Base-by-base conservation (phyloP, 768 basidiomycete species). In the Phylloporus arenicola region DNA sequence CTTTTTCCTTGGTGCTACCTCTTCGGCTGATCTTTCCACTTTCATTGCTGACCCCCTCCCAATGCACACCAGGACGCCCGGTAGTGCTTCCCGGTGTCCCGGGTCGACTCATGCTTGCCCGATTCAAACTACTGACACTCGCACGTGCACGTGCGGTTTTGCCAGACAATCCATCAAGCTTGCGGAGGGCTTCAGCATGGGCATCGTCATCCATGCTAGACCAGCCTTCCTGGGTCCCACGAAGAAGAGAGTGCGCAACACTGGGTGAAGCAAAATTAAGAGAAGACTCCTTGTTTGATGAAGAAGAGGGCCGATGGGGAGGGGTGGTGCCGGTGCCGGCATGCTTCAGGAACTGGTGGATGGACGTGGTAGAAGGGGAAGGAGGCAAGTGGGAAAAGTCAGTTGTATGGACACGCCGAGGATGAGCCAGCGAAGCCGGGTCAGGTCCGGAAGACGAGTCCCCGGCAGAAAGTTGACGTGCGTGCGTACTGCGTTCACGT, bases 361-460 rank as follows among this genome's bases (percentile, higher is more conserved):
- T 92, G 6, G 88, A 88, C 6, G 88, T 83, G n/a, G 89, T 83
- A 2, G 92, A 91, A 17, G 92, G 92, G 13, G 92, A 93, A 13
- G 93, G 89, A 12, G 92, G 92, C 4, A 95, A 75, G 62, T 90
- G 89, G 1, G 92, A 91, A 68, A 90, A 92, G 66, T 93, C 92
- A 7, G 77, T 83, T 43, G 80, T 75, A 48, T 82, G 82, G 34
- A 77, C 77, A 33, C 87, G 84, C 17, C 88, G 81, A 39, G 79
- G 63, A 56, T 68, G 64, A 51, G 70, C 64, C 43, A 58, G 67
- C 48, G 84, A 82, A 51, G 68, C 73, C 11, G 42, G 55, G 33
- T 68, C 68, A 47, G 74, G 75, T 62, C 74, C 84, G 35, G 82
- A 84, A 20, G 78, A 81, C 14, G 79, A 84, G 41, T 83, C 86